Percentiles rank a stretch among this genome's conserved stretches.
Conservation (phyloP, 2,329 filamentous ascomycete species). For the Phyllosticta ampelicida region DNA sequence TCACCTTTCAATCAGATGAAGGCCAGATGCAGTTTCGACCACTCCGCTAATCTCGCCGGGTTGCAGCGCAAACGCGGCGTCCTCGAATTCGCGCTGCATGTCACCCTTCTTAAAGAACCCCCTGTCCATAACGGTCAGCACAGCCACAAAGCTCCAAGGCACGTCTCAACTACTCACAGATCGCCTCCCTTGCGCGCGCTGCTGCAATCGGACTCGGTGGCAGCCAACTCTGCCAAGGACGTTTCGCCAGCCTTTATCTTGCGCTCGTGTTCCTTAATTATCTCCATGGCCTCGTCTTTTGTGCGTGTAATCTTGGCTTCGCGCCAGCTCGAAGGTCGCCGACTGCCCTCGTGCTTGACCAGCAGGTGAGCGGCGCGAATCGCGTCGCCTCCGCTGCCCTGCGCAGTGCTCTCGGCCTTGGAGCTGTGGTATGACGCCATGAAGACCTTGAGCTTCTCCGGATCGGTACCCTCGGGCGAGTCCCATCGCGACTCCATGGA, state of each 20-base stretch:
- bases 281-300: slow-evolving; percentile 74
- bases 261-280: slow-evolving; percentile 64
- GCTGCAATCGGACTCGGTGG: slow-evolving; percentile 87
- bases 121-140: slow-evolving; percentile 28
- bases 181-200: slow-evolving; percentile 91
- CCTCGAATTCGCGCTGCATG: slow-evolving; percentile 99
- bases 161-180: slow-evolving; percentile 44
- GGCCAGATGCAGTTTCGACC: slow-evolving; percentile 83
- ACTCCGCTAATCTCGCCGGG: slow-evolving; percentile 77
- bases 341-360: slow-evolving; percentile 83
- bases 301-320: slow-evolving; percentile 78
- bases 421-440: slow-evolving; percentile 81
- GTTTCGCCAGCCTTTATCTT: slow-evolving; percentile 61
- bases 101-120: slow-evolving; percentile 90
- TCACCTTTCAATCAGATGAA: slow-evolving; percentile 93
- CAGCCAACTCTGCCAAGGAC: slow-evolving; percentile 71
- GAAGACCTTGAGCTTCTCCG: slow-evolving; percentile 84
- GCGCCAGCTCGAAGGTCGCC: slow-evolving; percentile 86
- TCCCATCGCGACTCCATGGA: slow-evolving; percentile 94
- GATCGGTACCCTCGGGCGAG: slow-evolving; percentile 76
- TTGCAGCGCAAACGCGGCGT: slow-evolving; percentile 83
- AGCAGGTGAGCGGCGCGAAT: slow-evolving; percentile 89
- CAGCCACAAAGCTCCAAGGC: not conserved
- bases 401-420: slow-evolving; percentile 21
- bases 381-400: slow-evolving; percentile 54